A percentile compares a stretch with the other conserved stretches of the same genome.
Evolutionary conservation across 208 protist species (phyloP).

Genomic region (Acanthamoeba polyphaga): DNA sequence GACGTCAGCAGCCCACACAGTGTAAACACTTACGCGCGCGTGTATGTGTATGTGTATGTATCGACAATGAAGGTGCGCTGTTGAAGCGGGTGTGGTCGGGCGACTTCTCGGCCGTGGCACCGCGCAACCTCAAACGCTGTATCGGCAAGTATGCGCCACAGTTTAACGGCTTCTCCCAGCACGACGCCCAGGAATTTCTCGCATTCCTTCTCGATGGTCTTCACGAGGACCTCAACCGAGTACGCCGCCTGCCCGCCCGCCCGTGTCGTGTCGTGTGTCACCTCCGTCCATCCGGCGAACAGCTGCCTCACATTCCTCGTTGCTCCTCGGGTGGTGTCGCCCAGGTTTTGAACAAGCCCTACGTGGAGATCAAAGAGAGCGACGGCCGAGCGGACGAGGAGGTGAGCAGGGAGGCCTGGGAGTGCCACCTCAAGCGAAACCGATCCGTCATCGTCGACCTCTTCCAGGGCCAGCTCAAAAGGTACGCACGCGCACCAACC

Average conservation of each 20-base stretch:
- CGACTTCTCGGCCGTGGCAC: slow-evolving; percentile 89
- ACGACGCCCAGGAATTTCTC: slow-evolving; percentile 89
- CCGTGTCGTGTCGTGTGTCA: background rate
- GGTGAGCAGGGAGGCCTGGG: slow-evolving; percentile 93
- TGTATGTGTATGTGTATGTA: background rate
- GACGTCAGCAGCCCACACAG: background rate
- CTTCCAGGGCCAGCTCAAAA: slow-evolving; percentile 90
- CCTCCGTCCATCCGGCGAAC: too few relatives aligned
- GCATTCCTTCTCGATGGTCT: slow-evolving; percentile 87
- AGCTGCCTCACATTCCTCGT: background rate
- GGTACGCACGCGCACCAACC: slow-evolving; percentile 65
- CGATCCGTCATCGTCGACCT: slow-evolving; percentile 93
- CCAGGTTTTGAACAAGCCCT: slow-evolving; percentile 88
- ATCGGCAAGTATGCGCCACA: slow-evolving; percentile 87
- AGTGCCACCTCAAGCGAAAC: slow-evolving; percentile 94
- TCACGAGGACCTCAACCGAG: slow-evolving; percentile 88
- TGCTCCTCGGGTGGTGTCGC: background rate
- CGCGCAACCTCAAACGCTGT: slow-evolving; percentile 91
- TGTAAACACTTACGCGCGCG: background rate
- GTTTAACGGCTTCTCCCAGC: slow-evolving; percentile 85
- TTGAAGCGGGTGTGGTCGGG: slow-evolving; percentile 91
- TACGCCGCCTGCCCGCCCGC: background rate
- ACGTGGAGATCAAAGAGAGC: slow-evolving; percentile 92
- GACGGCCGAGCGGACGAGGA: slow-evolving; percentile 88
- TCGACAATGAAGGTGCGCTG: slow-evolving; percentile 82